Conservation (phyloP, 768 basidiomycete species). For the Kwoniella heveanensis region DNA sequence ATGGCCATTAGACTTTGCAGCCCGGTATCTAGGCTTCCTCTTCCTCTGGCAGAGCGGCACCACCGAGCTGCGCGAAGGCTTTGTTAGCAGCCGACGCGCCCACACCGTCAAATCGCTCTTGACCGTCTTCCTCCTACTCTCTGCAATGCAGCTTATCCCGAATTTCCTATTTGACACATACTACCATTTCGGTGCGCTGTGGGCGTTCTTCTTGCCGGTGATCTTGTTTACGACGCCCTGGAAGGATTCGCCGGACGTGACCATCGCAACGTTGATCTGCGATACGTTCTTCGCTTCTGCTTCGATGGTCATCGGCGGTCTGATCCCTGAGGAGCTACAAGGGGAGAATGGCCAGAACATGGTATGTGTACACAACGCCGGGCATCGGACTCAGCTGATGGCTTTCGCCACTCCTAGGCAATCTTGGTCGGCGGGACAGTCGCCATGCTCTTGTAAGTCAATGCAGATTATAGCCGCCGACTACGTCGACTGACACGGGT, state of each 20-base stretch:
- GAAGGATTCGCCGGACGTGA: slow-evolving; percentile 30
- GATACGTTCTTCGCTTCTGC: slow-evolving; percentile 34
- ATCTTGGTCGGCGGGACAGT: slow-evolving; percentile 21
- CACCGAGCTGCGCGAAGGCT: slow-evolving; percentile 25
- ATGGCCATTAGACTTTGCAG: slow-evolving; percentile 38
- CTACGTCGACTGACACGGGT: too few species aligned
- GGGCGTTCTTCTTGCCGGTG: slow-evolving; percentile 45
- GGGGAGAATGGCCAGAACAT: slow-evolving; percentile 24
- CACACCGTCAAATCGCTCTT: slow-evolving; percentile 37
- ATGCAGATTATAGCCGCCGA: too few species aligned
- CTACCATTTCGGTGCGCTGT: slow-evolving; percentile 46
- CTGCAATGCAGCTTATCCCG: slow-evolving; percentile 38
- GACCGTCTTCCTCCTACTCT: slow-evolving; percentile 29
- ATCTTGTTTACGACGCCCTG: slow-evolving; percentile 36
- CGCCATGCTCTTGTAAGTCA: slow-evolving; percentile 29
- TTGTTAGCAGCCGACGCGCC: slow-evolving; percentile 23
- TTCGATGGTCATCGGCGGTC: slow-evolving; percentile 24
- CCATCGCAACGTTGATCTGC: slow-evolving; percentile 36
- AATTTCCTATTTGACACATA: slow-evolving; percentile 38
- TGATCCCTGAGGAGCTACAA: slow-evolving; percentile 27
- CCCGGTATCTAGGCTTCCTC: slow-evolving; percentile 39
- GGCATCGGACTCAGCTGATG: too few species aligned
- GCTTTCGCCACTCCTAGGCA: slow-evolving; percentile 1
- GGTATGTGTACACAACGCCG: slow-evolving; percentile 24
- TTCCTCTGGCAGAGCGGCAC: slow-evolving; percentile 44